Evolutionary conservation across 2,329 filamentous ascomycete species (phyloP).

Genomic region (Coleophoma eucalyptorum): DNA sequence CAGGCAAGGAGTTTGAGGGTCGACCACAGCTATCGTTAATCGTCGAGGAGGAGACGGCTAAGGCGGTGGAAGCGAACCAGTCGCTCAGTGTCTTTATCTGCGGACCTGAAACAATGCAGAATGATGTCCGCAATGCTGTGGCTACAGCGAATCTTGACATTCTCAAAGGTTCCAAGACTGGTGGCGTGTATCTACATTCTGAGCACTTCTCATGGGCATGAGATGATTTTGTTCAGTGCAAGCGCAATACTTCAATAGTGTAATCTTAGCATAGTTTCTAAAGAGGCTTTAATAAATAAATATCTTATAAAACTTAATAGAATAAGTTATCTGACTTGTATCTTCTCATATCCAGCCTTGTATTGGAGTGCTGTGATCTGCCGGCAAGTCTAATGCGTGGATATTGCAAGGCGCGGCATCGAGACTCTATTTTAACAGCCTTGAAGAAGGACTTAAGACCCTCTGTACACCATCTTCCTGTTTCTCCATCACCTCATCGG

Average conservation of each 20-base stretch:
- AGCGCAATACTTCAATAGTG: neutral
- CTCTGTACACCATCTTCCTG: too few relatives aligned
- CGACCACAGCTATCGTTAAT: conserved; percentile 30
- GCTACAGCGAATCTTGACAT: conserved; percentile 35
- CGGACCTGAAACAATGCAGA: conserved; percentile 40
- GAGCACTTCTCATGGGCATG: conserved; percentile 42
- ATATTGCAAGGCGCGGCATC: too few relatives aligned
- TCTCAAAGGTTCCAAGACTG: conserved; percentile 22
- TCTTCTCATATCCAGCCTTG: too few relatives aligned
- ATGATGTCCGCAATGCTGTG: conserved; percentile 43
- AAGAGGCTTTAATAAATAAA: too few relatives aligned
- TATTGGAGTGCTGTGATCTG: too few relatives aligned
- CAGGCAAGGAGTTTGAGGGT: conserved; percentile 10
- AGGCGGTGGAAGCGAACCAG: conserved; percentile 5
- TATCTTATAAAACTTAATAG: too few relatives aligned
- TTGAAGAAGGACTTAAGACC: too few relatives aligned
- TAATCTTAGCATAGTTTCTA: too few relatives aligned
- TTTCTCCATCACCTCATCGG: too few relatives aligned
- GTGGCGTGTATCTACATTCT: conserved; percentile 40
- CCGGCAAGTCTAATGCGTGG: too few relatives aligned
- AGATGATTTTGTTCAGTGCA: neutral
- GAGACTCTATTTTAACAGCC: too few relatives aligned
- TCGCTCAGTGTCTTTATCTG: conserved; percentile 35
- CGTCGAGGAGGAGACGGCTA: conserved; percentile 6
- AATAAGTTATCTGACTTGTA: too few relatives aligned